Evolutionary conservation across 352 stramenopile species (phyloP), one percentile per base, ranked within the genome.

Genomic region (Phytopythium kandeliae): DNA sequence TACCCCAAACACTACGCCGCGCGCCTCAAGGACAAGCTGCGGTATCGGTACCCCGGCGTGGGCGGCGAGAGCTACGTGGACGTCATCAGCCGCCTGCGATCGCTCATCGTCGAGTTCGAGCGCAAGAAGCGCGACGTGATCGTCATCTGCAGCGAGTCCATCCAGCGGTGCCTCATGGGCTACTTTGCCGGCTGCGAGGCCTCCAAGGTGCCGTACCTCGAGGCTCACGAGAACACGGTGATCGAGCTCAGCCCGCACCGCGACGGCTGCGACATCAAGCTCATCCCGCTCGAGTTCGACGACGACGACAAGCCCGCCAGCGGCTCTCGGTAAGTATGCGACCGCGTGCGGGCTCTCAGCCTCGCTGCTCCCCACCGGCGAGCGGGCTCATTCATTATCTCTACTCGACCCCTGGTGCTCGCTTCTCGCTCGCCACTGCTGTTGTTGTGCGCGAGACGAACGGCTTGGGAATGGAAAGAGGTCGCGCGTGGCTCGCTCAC

Each of bases 11-110:
- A 96, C 58, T 96, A 84, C 42, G 55, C 81, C 19, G 79, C 79
- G n/a, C 71, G 87, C 8, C 55, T 91, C 55, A 69, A 93, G 40
- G 86, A 98, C 70, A 97, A 97, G 59, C 74, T 98, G 22, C 78
- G 78, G 12, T 98, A 97, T 60, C 72, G 92, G 6, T 93, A 93
- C 57, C 77, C 92, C 0, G 90, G 90, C 24, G 87, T 92, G 10
- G 90, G 90, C 2, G 92, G 90, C 12, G 92, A 98, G 63, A 96
- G 85, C 52, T 98, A 98, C 65, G 75, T 96, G 51, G 92, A 98
- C 59, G 79, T 98, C 30, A 98, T 97, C 63, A 91, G 90, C 25
- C 81, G 92, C 16, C 57, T 97, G 43, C 74, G 86, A 2, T 94
- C 88, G 46, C 69, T 98, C 34, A 95, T 97, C 44, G 91, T 98